Evolutionary conservation across 768 basidiomycete genomes (phyloP).

Genomic region (Sarcomyxa edulis): DNA sequence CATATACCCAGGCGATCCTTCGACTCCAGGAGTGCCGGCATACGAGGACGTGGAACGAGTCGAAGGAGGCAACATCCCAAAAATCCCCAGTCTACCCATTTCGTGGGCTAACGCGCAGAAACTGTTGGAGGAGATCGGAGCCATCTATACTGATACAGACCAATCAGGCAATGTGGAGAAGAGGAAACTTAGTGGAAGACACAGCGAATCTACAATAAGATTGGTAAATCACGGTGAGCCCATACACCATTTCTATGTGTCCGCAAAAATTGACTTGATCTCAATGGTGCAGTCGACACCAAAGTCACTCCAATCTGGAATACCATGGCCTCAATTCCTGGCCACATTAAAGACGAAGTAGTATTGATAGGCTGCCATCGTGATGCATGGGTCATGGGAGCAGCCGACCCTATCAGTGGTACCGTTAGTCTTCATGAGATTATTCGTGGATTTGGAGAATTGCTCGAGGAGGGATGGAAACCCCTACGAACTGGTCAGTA

Average conservation of each 20-base stretch:
- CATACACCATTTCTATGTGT: not conserved
- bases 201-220: conserved; percentile 43
- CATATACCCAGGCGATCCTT: conserved; percentile 69
- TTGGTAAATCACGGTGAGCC: conserved; percentile 50
- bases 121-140: conserved; percentile 53
- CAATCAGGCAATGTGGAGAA: conserved; percentile 16
- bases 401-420: conserved; percentile 74
- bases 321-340: conserved; percentile 59
- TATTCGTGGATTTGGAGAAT: conserved; percentile 64
- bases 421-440: conserved; percentile 77
- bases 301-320: conserved; percentile 76
- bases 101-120: conserved; percentile 80
- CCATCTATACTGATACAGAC: conserved; percentile 21
- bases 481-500: conserved; percentile 70
- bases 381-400: conserved; percentile 82
- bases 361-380: conserved; percentile 69
- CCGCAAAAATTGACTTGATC: not conserved
- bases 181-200: conserved; percentile 38
- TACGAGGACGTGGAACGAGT: conserved; percentile 74
- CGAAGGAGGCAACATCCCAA: conserved; percentile 57
- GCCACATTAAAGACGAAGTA: conserved; percentile 59
- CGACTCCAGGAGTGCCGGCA: conserved; percentile 84
- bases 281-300: conserved; percentile 64
- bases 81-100: conserved; percentile 85
- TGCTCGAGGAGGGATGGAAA: conserved; percentile 74